These are phyloP conservation scores for Rosa multiflora DNA, from an alignment of 306 rosid species.

Conservation along the genomic window DNA sequence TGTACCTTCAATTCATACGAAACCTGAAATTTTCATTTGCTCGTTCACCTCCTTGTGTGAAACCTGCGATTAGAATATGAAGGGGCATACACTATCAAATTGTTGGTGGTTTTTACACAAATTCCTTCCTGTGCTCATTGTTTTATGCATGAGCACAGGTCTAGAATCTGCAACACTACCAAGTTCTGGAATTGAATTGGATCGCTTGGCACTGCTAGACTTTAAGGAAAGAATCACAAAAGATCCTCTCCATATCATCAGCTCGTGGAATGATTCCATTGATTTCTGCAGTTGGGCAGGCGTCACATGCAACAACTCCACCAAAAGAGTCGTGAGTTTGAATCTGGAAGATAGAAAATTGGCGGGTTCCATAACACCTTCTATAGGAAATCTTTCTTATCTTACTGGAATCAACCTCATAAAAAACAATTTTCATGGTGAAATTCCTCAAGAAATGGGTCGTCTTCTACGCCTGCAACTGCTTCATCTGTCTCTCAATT, in stretches of 20 bases:
- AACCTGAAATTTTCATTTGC: background rate
- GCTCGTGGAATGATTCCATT: conserved; percentile 43
- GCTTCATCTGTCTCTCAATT: no score
- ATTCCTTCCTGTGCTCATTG: background rate
- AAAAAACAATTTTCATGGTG: background rate
- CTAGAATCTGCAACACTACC: background rate
- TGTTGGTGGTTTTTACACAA: background rate
- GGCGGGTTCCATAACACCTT: conserved; percentile 27
- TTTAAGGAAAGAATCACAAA: conserved; percentile 26
- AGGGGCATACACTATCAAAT: background rate
- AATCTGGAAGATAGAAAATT: conserved; percentile 2
- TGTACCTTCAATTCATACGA: background rate
- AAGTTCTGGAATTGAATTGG: conserved; percentile 19
- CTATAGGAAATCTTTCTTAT: conserved; percentile 38
- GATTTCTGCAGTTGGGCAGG: conserved; percentile 39
- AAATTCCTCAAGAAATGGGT: no score
- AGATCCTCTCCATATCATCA: conserved; percentile 34
- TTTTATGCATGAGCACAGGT: background rate
- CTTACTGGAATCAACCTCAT: background rate
- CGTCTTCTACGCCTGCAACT: no score
- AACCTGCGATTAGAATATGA: background rate
- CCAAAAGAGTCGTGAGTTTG: conserved; percentile 26
- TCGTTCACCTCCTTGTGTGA: background rate
- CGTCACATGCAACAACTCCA: conserved; percentile 29
- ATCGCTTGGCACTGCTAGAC: conserved; percentile 33